phyloP scores from a whole-genome alignment of 2,329 filamentous ascomycete species.

The Alternaria incomplexa region DNA sequence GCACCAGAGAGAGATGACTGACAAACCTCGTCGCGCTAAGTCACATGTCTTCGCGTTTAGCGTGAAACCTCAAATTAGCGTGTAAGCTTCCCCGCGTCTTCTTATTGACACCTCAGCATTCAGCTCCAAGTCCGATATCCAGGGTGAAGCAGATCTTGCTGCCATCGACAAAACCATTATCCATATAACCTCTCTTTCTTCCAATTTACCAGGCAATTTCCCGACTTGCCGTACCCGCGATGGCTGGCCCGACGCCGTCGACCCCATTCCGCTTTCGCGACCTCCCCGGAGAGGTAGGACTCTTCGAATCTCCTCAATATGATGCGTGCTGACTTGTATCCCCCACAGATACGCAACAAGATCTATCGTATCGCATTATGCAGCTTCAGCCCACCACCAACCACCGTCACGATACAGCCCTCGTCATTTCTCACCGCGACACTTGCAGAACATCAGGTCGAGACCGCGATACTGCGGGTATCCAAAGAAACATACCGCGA shows the following conservation, averaged over 20 bases:
- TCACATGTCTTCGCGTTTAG: conserved; percentile 3
- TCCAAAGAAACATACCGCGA: conserved; percentile 4
- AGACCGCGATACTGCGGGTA: neutral
- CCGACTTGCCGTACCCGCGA: neutral
- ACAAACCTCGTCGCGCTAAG: neutral
- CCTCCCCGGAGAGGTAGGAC: conserved; percentile 1
- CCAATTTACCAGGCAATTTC: neutral
- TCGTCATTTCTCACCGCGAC: neutral
- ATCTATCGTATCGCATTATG: neutral
- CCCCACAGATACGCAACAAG: neutral
- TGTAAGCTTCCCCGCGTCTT: neutral
- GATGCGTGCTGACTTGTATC: neutral
- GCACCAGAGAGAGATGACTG: neutral
- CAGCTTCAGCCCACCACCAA: neutral
- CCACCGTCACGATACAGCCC: neutral
- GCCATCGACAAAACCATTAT: too few relatives aligned
- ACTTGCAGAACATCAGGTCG: neutral
- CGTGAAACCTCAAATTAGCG: neutral
- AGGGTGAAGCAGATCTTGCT: neutral
- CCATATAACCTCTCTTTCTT: neutral
- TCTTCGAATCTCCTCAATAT: too few relatives aligned
- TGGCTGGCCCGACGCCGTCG: neutral
- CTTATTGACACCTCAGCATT: neutral
- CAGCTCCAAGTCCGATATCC: neutral
- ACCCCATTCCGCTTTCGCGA: conserved; percentile 6